phyloP scores from a whole-genome alignment of 805 yeast genomes.

The Yamadazyma takamatsuzukensis region DNA sequence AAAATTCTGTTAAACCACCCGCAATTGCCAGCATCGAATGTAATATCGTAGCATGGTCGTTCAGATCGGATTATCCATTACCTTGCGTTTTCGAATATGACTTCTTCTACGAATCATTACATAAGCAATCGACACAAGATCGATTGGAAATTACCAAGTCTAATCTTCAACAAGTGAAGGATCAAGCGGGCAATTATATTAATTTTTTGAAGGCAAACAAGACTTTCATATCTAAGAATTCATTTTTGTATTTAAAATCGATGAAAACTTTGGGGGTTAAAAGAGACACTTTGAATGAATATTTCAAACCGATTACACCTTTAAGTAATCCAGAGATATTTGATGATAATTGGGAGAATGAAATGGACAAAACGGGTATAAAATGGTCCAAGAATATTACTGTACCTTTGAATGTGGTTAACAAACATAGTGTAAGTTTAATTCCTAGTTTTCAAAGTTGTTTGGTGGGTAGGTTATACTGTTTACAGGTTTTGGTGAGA shows the following conservation, averaged over 20 bases:
- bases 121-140: constrained; percentile 13
- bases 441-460: constrained; percentile 65
- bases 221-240: constrained; percentile 26
- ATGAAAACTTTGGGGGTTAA: constrained; percentile 35
- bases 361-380: constrained; percentile 14
- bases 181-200: constrained; percentile 29
- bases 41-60: constrained; percentile 40
- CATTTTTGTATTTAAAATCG: constrained; percentile 35
- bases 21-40: constrained; percentile 29
- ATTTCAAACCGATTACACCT: constrained; percentile 25
- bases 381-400: constrained; percentile 30
- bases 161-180: constrained; percentile 33
- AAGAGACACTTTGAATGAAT: constrained; percentile 38
- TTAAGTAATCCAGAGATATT: constrained; percentile 21
- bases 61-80: constrained; percentile 37
- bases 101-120: constrained; percentile 31
- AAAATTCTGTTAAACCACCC: constrained; percentile 27
- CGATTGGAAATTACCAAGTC: constrained; percentile 29
- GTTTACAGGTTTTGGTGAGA: constrained; percentile 45
- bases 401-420: constrained; percentile 39
- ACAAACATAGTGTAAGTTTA: constrained; percentile 46
- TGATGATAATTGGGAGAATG: constrained; percentile 26
- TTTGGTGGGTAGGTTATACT: constrained; percentile 55
- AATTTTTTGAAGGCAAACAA: constrained; percentile 32
- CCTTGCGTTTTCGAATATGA: constrained; percentile 39